phyloP scores from a whole-genome alignment of 805 yeast species.

The Metschnikowia noctiluminum region DNA sequence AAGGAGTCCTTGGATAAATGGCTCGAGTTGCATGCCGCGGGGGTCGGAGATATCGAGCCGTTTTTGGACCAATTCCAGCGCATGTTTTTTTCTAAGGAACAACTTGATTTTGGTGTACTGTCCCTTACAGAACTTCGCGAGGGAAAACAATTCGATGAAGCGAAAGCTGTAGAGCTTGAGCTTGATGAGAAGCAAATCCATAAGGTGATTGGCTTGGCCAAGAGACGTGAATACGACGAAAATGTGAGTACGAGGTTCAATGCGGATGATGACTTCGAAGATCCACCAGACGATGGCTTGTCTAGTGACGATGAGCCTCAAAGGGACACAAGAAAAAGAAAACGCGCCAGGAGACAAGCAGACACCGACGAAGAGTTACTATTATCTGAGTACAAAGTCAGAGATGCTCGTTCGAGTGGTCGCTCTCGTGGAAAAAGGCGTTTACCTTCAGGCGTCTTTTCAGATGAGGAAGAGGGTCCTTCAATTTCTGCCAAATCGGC shows the following conservation, averaged over 20 bases:
- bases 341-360: slow-evolving; percentile 2
- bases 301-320: slow-evolving; percentile 2
- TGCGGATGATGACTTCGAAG: slow-evolving; percentile 20
- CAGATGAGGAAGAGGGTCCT: slow-evolving; percentile 2
- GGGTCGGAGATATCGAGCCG: slow-evolving; percentile 20
- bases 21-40: slow-evolving; percentile 21
- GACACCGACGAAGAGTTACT: slow-evolving; percentile 1
- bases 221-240: slow-evolving; percentile 18
- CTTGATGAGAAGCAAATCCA: slow-evolving; percentile 4
- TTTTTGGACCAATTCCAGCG: slow-evolving; percentile 18
- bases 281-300: slow-evolving; percentile 1
- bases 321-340: background rate
- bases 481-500: slow-evolving; percentile 33
- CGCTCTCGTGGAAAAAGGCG: background rate
- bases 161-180: slow-evolving; percentile 9
- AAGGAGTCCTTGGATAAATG: slow-evolving; percentile 41
- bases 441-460: slow-evolving; percentile 1
- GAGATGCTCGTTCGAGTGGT: background rate
- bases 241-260: slow-evolving; percentile 9
- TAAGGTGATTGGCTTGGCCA: slow-evolving; percentile 17
- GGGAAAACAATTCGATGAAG: slow-evolving; percentile 8
- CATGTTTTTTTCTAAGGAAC: slow-evolving; percentile 11
- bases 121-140: slow-evolving; percentile 11
- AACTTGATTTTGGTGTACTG: slow-evolving; percentile 14
- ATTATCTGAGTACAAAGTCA: background rate